Evolutionary conservation across 2,329 filamentous ascomycete genomes (phyloP), one percentile per base, ranked within the genome.

Genomic region (Ophiosphaerella narmari): DNA sequence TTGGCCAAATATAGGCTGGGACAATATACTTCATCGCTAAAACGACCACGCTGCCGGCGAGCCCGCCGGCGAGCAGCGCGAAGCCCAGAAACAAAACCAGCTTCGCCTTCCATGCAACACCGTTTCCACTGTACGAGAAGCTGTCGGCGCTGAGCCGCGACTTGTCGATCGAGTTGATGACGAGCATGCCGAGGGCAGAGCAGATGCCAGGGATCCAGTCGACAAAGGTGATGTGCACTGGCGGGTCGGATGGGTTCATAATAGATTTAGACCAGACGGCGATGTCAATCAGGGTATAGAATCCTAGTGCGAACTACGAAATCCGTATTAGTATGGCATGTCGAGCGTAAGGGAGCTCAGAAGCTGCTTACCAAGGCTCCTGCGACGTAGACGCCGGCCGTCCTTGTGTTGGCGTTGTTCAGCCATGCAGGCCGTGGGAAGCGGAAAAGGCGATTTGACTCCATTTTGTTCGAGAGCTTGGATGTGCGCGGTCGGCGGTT

Each of bases 141-240:
- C 77, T 83, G 67, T 88, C 86, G 31, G 82, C 84, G 34, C 79
- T 81, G 48, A 89, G 71, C 35, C 85, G 78, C 23, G 83, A 81
- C 74, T 88, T 88, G 66, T 89, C 86, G 65, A 89, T 88, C 54
- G 80, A 84, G 73, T 88, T 88, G 77, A 88, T 88, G 61, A 88
- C 84, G 43, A 88, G 79, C 86, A 88, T 88, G 52, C 86, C 86
- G 29, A 88, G 78, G 52, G 83, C 79, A 37, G 82, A 86, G 77
- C 86, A 88, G 74, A 89, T 88, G 52, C 82, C 81, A 3, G 86
- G 86, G 60, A 89, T 85, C 86, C 86, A 89, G 76, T 89, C 86
- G 59, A 88, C 80, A 71, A 88, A 88, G 70, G 82, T 87, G 66
- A 88, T 80, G 72, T 88, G 84, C 16, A 86, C 79, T 45, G 63